Percentiles rank a stretch among this genome's conserved stretches.
phyloP scores from a whole-genome alignment of 176 grass and related monocot species.

The Pharus latifolius region DNA sequence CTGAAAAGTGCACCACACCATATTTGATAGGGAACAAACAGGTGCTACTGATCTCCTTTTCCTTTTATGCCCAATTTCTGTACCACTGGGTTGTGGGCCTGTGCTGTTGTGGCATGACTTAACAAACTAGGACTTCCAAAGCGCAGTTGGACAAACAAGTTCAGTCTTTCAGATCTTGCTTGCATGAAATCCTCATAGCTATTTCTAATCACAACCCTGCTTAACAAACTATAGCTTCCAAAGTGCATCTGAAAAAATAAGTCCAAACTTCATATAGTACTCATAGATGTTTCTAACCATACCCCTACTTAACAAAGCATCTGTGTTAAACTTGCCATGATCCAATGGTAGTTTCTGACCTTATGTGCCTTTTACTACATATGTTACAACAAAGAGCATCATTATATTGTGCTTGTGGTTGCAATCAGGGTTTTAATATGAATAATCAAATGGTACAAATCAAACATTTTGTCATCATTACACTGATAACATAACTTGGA shows the following conservation, averaged over 20 bases:
- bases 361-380: background rate
- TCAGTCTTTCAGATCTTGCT: background rate
- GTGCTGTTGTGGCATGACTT: no score
- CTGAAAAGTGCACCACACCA: background rate
- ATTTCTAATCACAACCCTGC: no score
- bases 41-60: background rate
- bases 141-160: background rate
- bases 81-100: no score
- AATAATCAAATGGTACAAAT: background rate
- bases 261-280: no score
- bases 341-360: background rate
- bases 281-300: no score
- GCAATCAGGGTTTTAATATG: background rate
- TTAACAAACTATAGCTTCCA: no score
- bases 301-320: background rate
- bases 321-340: background rate
- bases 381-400: background rate
- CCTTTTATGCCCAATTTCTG: no score
- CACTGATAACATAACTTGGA: background rate
- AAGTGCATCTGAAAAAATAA: no score
- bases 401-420: background rate
- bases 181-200: conserved; percentile 1
- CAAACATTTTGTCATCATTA: no score
- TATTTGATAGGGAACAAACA: background rate
- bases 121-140: background rate